phyloP scores from a whole-genome alignment of 495 filamentous ascomycete species.

The Parmelia sp. region DNA sequence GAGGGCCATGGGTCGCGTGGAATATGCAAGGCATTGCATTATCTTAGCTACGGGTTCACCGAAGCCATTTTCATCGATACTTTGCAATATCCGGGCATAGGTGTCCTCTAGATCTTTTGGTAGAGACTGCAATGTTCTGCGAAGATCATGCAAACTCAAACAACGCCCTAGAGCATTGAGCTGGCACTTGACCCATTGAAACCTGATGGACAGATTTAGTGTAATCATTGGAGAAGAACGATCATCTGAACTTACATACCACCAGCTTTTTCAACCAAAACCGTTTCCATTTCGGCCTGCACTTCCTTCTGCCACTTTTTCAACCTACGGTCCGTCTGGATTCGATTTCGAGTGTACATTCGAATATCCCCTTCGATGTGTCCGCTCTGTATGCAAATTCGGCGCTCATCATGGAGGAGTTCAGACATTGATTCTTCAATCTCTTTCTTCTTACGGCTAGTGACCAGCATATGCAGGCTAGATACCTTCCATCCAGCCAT shows the following conservation, averaged over 20 bases:
- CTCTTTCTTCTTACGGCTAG: constrained; percentile 29
- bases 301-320: constrained; percentile 17
- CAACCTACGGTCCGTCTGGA: constrained; percentile 4
- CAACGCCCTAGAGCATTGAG: constrained; percentile 29
- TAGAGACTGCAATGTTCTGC: constrained; percentile 29
- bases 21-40: no score
- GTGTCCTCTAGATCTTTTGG: no score
- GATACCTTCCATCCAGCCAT: constrained; percentile 20
- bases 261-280: constrained; percentile 29
- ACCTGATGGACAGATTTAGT: constrained; percentile 25
- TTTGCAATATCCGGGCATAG: no score
- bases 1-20: no score
- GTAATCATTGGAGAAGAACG: neutral
- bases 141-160: constrained; percentile 27
- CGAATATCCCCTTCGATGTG: constrained; percentile 29
- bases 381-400: constrained; percentile 9
- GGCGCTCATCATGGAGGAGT: neutral
- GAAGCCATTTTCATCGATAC: no score
- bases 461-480: constrained; percentile 29
- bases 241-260: constrained; percentile 31
- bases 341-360: constrained; percentile 22
- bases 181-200: constrained; percentile 38
- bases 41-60: no score
- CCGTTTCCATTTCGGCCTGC: constrained; percentile 19
- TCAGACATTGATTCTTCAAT: constrained; percentile 22